Evolutionary conservation across 352 stramenopile species (phyloP), one percentile per base, ranked within the genome.

Genomic region (Phytophthora agathidicida): DNA sequence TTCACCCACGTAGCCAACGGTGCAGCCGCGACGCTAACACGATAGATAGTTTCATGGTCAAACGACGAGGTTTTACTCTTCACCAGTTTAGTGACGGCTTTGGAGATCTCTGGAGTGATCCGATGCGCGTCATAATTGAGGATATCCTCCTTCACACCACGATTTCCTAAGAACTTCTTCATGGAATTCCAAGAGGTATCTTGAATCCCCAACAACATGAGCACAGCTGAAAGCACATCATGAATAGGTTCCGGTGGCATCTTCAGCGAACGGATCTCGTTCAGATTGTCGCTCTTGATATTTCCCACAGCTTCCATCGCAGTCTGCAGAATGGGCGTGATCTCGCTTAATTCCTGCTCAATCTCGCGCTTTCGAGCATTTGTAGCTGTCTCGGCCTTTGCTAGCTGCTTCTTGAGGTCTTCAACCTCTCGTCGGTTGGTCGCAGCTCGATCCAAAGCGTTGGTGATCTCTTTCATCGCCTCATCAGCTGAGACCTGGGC

Each of bases 181-280:
- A 99, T 99, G 10, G 85, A 97, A 51, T 97, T 93, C 96, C 96
- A 99, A 1, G 90, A 97, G 13, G 92, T 97, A 59, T 99, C 96
- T 22, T 97, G 83, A 38, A 98, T 98, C 9, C 96, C 96, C 3
- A 99, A 69, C 7, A 99, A 67, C 91, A 98, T 98, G 1, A 99
- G 75, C 16, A 99, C 95, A 0, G 94, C 96, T 19, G 83, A 95
- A 19, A 99, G 73, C 20, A 98, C 94, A 48, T 98, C 94, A 24
- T 95, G 87, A 59, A 99, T 98, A 0, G 96, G 88, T 61, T 98
- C 90, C 0, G 96, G 96, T 0, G 96, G 96, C 77, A 97, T 98
- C 54, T 98, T 98, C 9, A 99, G 77, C 13, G 87, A 97, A 6
- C 94, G 83, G 38, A 98, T 97, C 61, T 98, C 93, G 68, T 98